Evolutionary conservation across 768 basidiomycete species (phyloP).

Genomic region (Lactarius psammicola): DNA sequence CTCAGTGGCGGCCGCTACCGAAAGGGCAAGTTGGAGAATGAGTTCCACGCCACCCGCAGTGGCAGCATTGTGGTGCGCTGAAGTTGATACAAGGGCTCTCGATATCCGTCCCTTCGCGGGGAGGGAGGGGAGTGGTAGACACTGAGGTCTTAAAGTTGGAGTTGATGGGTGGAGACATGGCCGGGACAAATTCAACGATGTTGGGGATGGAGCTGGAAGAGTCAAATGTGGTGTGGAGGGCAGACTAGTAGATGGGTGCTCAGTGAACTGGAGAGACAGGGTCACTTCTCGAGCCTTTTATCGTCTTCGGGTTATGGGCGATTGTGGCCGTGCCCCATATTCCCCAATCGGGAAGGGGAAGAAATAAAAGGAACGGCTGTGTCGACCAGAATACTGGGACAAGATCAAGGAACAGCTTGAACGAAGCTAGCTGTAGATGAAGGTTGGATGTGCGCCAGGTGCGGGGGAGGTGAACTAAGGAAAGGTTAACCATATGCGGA

Average conservation of each 20-base stretch:
- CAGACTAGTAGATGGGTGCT: slow-evolving; percentile 10
- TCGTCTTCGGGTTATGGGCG: slow-evolving; percentile 18
- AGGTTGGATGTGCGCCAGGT: slow-evolving; percentile 10
- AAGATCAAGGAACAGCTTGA: slow-evolving; percentile 22
- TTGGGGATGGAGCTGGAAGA: not conserved
- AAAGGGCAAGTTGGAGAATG: slow-evolving; percentile 58
- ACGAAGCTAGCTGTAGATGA: slow-evolving; percentile 15
- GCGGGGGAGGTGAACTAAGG: slow-evolving; percentile 15
- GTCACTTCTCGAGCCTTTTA: slow-evolving; percentile 16
- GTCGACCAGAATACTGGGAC: slow-evolving; percentile 19
- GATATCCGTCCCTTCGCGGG: slow-evolving; percentile 31
- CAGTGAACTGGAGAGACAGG: slow-evolving; percentile 14
- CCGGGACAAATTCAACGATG: slow-evolving; percentile 6
- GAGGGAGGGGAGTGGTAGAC: slow-evolving; percentile 4
- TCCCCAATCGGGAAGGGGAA: slow-evolving; percentile 10
- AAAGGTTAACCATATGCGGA: slow-evolving; percentile 24
- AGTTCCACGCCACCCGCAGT: slow-evolving; percentile 62
- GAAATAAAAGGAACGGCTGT: slow-evolving; percentile 9
- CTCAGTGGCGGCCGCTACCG: slow-evolving; percentile 39
- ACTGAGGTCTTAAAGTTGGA: slow-evolving; percentile 1
- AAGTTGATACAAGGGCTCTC: slow-evolving; percentile 40
- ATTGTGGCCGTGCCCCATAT: slow-evolving; percentile 21
- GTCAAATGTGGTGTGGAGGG: slow-evolving; percentile 11
- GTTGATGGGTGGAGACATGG: slow-evolving; percentile 29
- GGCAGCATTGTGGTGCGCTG: slow-evolving; percentile 67